phyloP scores from a whole-genome alignment of 169 alveolate genomes.

The Eimeria falciformis region DNA sequence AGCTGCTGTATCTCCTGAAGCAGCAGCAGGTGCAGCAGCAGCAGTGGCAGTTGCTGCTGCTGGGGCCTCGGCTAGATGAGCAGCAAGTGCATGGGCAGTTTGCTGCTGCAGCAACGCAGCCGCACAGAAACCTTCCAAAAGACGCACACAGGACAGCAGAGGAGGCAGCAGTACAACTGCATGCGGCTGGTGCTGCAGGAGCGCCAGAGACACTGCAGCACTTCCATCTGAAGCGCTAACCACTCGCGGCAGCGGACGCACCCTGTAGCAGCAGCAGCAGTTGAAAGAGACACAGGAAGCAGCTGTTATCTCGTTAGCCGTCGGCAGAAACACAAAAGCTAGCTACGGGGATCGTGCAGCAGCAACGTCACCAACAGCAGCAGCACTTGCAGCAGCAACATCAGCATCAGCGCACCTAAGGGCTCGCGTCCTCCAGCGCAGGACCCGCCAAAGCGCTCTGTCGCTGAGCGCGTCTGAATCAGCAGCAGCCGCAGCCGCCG shows the following conservation, averaged over 20 bases:
- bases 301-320: not conserved
- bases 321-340: not conserved
- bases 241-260: not conserved
- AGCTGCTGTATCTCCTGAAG: conserved; percentile 21
- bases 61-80: not conserved
- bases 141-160: not conserved
- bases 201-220: conserved; percentile 4
- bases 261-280: conserved; percentile 27
- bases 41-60: not conserved
- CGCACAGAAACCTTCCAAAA: not conserved
- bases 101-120: not conserved
- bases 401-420: not conserved
- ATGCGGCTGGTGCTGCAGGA: conserved; percentile 37
- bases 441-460: not conserved
- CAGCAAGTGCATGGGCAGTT: not conserved
- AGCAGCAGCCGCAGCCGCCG: conserved; percentile 15
- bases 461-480: not conserved
- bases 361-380: conserved; percentile 45
- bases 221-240: not conserved
- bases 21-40: not conserved
- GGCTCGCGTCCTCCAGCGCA: not conserved
- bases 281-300: not conserved
- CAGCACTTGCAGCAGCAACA: conserved; percentile 23
- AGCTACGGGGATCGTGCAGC: not conserved
- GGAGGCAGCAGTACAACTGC: conserved; percentile 7